Conservation (phyloP, 805 yeast genomes). For the Nakazawaea peltata region DNA sequence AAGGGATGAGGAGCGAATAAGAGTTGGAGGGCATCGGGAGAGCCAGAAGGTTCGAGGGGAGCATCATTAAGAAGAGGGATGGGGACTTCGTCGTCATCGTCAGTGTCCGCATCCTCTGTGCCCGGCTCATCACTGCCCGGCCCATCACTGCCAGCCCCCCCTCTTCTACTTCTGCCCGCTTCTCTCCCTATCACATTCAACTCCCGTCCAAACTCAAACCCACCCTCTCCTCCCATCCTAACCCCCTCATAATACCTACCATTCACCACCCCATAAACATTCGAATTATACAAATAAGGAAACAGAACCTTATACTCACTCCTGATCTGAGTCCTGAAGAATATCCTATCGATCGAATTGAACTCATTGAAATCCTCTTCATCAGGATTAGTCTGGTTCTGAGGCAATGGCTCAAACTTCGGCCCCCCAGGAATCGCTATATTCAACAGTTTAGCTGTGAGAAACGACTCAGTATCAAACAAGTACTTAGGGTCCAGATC, state of each 20-base stretch:
- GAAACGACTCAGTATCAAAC: constrained; percentile 72
- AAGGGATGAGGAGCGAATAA: constrained; percentile 84
- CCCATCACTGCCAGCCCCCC: constrained; percentile 14
- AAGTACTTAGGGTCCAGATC: constrained; percentile 60
- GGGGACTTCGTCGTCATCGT: constrained; percentile 31
- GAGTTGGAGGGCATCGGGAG: constrained; percentile 47
- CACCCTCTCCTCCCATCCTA: constrained; percentile 42
- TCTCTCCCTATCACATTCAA: constrained; percentile 46
- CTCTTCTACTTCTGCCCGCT: constrained; percentile 13
- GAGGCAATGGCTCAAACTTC: constrained; percentile 79
- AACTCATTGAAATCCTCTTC: constrained; percentile 82
- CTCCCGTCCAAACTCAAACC: constrained; percentile 46
- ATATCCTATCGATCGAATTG: constrained; percentile 80
- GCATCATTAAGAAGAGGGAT: constrained; percentile 49
- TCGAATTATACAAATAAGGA: constrained; percentile 77
- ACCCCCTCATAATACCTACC: constrained; percentile 46
- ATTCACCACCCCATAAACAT: constrained; percentile 55
- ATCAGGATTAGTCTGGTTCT: constrained; percentile 48
- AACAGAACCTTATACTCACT: constrained; percentile 84
- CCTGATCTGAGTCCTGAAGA: constrained; percentile 66
- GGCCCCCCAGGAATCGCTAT: constrained; percentile 94
- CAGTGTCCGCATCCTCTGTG: constrained; percentile 21
- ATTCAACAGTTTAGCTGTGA: constrained; percentile 87
- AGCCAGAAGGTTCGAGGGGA: constrained; percentile 29
- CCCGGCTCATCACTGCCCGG: constrained; percentile 23